Conservation (phyloP, 805 yeast species). For the Yamadazyma paraphyllophila region DNA sequence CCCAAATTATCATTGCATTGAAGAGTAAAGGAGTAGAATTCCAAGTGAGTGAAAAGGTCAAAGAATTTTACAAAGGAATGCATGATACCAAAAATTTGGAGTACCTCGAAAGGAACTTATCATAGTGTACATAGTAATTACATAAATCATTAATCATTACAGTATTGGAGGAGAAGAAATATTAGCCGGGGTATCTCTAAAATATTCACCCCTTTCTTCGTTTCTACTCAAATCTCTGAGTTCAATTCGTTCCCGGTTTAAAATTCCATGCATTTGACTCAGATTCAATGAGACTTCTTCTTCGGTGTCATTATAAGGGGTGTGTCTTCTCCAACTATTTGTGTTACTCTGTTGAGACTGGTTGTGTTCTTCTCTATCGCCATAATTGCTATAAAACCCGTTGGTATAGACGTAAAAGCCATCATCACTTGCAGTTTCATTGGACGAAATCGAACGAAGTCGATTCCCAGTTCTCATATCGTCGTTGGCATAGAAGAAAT, state of each 20-base stretch:
- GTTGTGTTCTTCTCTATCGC: constrained; percentile 16
- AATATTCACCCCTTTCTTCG: neutral
- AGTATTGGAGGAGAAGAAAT: neutral
- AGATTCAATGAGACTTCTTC: constrained; percentile 17
- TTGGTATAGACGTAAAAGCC: constrained; percentile 44
- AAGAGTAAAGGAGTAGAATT: neutral
- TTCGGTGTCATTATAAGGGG: constrained; percentile 12
- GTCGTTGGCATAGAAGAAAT: constrained; percentile 27
- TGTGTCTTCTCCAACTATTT: constrained; percentile 20
- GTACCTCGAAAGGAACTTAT: constrained; percentile 1
- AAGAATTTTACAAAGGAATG: neutral
- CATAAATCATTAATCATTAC: neutral
- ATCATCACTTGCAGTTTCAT: constrained; percentile 39
- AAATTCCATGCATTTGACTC: constrained; percentile 7
- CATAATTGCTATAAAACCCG: constrained; percentile 34
- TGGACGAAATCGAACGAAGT: constrained; percentile 1
- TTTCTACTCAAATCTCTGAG: constrained; percentile 10
- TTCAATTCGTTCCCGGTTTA: constrained; percentile 1
- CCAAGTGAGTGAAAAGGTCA: neutral
- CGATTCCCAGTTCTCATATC: constrained; percentile 32
- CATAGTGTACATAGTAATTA: constrained; percentile 5
- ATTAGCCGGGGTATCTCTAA: too few species aligned
- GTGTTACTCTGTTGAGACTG: constrained; percentile 14
- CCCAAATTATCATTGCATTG: neutral
- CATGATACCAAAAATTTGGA: constrained; percentile 1